Conservation (phyloP, 192 early-diverging fungal species). For the Cetraspora pellucida region DNA sequence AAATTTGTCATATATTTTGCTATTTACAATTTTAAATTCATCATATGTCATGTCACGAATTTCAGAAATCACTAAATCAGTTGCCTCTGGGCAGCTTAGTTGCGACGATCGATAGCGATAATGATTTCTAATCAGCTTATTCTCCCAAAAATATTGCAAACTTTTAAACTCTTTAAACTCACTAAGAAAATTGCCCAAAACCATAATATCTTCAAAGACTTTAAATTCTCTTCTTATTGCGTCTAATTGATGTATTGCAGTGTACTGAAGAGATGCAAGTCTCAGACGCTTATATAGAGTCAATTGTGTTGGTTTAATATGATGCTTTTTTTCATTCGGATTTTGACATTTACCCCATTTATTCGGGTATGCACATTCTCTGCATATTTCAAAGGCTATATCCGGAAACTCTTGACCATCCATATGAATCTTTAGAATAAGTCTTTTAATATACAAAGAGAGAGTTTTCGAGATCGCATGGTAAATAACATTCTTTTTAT, state of each 20-base stretch:
- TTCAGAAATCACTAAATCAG: too few species aligned
- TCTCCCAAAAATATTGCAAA: too few species aligned
- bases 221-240: background rate
- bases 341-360: background rate
- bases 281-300: background rate
- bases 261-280: conserved; percentile 16
- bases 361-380: background rate
- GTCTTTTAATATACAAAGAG: background rate
- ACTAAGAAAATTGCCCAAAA: too few species aligned
- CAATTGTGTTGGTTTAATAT: background rate
- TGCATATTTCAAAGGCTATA: conserved; percentile 10
- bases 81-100: too few species aligned
- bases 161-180: too few species aligned
- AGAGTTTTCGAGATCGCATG: background rate
- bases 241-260: background rate
- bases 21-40: too few species aligned
- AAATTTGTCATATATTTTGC: too few species aligned
- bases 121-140: too few species aligned
- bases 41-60: too few species aligned
- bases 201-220: too few species aligned
- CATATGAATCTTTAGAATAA: background rate
- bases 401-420: conserved; percentile 1
- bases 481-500: background rate
- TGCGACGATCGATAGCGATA: too few species aligned
- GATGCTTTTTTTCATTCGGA: background rate